These are phyloP conservation scores for Sistotremastrum suecicum DNA, from an alignment of 768 basidiomycete species.

Conservation along the genomic window DNA sequence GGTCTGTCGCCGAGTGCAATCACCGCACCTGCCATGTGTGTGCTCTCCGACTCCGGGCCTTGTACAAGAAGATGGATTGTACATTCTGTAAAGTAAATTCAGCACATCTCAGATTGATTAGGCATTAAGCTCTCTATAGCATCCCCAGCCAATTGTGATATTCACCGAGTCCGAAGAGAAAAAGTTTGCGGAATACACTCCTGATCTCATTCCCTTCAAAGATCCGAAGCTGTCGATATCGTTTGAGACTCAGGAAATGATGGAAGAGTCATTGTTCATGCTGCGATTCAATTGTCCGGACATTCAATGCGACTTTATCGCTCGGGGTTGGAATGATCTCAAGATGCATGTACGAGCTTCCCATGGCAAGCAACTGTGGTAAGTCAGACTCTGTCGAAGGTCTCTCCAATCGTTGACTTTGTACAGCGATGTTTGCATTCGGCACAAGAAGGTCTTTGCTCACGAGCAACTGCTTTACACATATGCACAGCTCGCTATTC, in stretches of 20 bases:
- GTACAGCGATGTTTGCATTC: slow-evolving; percentile 70
- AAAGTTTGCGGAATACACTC: slow-evolving; percentile 43
- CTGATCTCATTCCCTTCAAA: slow-evolving; percentile 43
- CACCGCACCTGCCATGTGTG: slow-evolving; percentile 95
- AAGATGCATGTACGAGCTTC: slow-evolving; percentile 66
- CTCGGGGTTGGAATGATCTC: slow-evolving; percentile 79
- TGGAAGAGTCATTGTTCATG: slow-evolving; percentile 85
- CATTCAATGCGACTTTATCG: slow-evolving; percentile 67
- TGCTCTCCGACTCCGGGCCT: slow-evolving; percentile 67
- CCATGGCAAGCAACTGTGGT: slow-evolving; percentile 80
- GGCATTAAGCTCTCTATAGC: slow-evolving; percentile 24
- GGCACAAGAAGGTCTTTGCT: slow-evolving; percentile 84
- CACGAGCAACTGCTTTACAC: slow-evolving; percentile 88
- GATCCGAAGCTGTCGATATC: slow-evolving; percentile 62
- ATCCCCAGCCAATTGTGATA: slow-evolving; percentile 58
- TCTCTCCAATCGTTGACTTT: background rate
- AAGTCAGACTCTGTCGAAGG: slow-evolving; percentile 12
- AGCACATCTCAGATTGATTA: background rate
- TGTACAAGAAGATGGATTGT: slow-evolving; percentile 90
- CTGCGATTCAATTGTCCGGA: slow-evolving; percentile 94
- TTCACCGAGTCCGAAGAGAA: slow-evolving; percentile 57
- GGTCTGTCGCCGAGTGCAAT: slow-evolving; percentile 78
- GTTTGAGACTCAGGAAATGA: slow-evolving; percentile 87
- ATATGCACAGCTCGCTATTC: slow-evolving; percentile 43
- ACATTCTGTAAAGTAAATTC: slow-evolving; percentile 84